Evolutionary conservation across 805 yeast genomes (phyloP).

Genomic region (Candida loeiensis): DNA sequence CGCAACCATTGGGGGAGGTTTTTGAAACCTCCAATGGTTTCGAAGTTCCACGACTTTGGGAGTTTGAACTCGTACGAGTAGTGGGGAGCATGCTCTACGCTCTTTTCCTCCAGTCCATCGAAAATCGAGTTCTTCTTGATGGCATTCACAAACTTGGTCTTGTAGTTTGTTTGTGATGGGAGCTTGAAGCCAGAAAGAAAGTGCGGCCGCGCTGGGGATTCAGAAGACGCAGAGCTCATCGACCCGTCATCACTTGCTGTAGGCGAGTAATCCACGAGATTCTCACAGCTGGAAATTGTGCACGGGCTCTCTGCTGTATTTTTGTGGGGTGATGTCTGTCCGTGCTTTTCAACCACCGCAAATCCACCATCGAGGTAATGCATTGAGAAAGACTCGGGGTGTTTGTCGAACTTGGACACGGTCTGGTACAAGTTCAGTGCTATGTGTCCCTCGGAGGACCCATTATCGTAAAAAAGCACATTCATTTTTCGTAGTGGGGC

Average conservation of each 20-base stretch:
- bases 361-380: conserved; percentile 29
- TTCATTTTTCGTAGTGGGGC: conserved; percentile 11
- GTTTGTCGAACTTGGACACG: conserved; percentile 23
- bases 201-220: conserved; percentile 5
- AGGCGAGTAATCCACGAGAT: background rate
- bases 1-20: conserved; percentile 33
- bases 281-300: background rate
- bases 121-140: conserved; percentile 30
- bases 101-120: conserved; percentile 6
- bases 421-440: conserved; percentile 34
- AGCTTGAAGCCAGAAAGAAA: conserved; percentile 39
- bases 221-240: background rate
- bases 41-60: conserved; percentile 6
- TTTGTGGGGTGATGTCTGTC: conserved; percentile 4
- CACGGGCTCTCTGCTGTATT: background rate
- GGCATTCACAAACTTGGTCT: conserved; percentile 32
- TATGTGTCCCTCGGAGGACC: conserved; percentile 19
- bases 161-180: conserved; percentile 38
- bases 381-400: conserved; percentile 19
- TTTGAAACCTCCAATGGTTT: conserved; percentile 4
- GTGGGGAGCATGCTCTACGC: background rate
- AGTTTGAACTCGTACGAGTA: conserved; percentile 10
- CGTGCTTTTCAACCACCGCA: background rate
- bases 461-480: conserved; percentile 34
- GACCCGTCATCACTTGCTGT: background rate